Base-by-base conservation (phyloP, 2,329 filamentous ascomycete genomes). In the Phoma sp. region DNA sequence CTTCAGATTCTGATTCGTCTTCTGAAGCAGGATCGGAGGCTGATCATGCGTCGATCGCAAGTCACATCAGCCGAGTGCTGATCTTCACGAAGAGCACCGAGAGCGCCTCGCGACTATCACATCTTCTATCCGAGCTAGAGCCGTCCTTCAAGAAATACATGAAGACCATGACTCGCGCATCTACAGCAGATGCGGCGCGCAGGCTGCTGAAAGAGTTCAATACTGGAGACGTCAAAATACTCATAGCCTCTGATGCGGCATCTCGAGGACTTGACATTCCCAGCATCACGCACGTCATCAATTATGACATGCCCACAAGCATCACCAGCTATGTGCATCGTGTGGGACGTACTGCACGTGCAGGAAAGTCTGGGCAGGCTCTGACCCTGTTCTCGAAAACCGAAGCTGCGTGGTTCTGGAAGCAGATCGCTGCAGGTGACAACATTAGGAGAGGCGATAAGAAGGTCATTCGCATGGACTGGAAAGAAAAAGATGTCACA, bases 81-180 rank as follows among this genome's bases (percentile, higher is more conserved):
- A 86, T 98, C 61, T 98, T 98, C 72, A 93, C 92, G 41, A 91
- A 91, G 65, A 96, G 90, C 52, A 96, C 93, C 70, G 92, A 96
- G 72, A 86, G 88, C 14, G 91, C 93, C 1, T 83, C 90, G n/a
- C 89, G 95, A 54, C 83, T 98, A n/a, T 87, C 89, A 1, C 89
- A 91, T 18, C 85, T 98, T 0, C 80, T 98, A 9, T 78, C 80
- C 1, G 78, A 93, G 1, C 80, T 96, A 22, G 80, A 85, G 14
- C 86, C 87, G 0, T 72, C 79, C 0, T 77, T 89, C 30, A 77
- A 82, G 2, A 68, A 78, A 1, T 77, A 82, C 37, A 83, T 90
- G 48, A 86, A 86, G 55, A 91, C 88, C 0, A 83, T 95, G 57
- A 90, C 90, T 11, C 93, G 90, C 18, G 90, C 90, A 0, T 89